phyloP scores from a whole-genome alignment of 106 monocot species.

The Hemerocallis citrina region DNA sequence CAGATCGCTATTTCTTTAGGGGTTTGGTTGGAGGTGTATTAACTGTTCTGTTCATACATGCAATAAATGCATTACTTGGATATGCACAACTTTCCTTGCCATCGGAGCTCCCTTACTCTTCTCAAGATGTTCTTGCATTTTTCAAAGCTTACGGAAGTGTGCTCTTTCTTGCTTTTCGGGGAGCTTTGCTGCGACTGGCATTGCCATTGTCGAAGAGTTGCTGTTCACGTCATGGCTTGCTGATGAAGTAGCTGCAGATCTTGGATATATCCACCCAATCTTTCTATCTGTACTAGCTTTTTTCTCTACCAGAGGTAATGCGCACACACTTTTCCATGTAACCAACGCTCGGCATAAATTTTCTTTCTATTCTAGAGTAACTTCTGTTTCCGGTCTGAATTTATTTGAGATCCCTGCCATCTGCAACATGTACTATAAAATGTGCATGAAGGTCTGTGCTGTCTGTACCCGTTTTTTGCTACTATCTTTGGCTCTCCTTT shows the following conservation, averaged over 20 bases:
- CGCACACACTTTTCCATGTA: too few relatives aligned
- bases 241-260: slow-evolving; percentile 74
- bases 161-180: slow-evolving; percentile 37
- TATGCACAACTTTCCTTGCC: slow-evolving; percentile 39
- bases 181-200: slow-evolving; percentile 36
- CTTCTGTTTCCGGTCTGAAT: not conserved
- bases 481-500: slow-evolving; percentile 58
- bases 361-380: too few relatives aligned
- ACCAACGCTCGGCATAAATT: too few relatives aligned
- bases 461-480: slow-evolving; percentile 64
- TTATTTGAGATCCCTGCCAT: not conserved
- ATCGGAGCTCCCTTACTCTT: slow-evolving; percentile 22
- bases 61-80: slow-evolving; percentile 56
- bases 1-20: slow-evolving; percentile 53
- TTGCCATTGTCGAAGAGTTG: slow-evolving; percentile 71
- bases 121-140: slow-evolving; percentile 17
- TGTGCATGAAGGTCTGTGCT: slow-evolving; percentile 59
- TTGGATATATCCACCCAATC: slow-evolving; percentile 55
- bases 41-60: slow-evolving; percentile 62
- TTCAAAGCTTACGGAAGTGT: slow-evolving; percentile 43
- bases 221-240: slow-evolving; percentile 85
- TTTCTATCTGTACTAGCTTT: slow-evolving; percentile 72
- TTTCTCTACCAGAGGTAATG: slow-evolving; percentile 70
- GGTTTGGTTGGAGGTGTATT: slow-evolving; percentile 63
- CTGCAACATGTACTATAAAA: not conserved